Evolutionary conservation across 1,284 basidiomycete species (phyloP).

Genomic region (Uromyces viciae-fabae): DNA sequence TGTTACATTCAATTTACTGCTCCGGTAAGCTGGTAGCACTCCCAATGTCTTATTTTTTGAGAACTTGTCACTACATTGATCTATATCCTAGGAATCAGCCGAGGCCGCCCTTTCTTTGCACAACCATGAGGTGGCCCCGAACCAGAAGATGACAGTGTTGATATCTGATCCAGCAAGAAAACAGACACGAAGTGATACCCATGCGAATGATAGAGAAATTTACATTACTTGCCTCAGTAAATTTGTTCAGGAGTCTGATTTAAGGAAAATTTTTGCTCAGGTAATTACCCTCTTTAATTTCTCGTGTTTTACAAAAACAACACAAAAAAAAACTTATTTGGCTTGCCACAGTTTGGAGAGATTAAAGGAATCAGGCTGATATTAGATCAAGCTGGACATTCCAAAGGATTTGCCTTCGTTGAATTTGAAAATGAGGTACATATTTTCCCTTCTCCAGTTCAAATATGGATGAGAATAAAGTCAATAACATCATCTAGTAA

Average conservation of each 20-base stretch:
- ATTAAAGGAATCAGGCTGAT: slow-evolving; percentile 77
- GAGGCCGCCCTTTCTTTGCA: slow-evolving; percentile 73
- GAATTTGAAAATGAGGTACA: slow-evolving; percentile 81
- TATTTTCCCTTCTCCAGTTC: no score
- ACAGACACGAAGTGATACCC: slow-evolving; percentile 79
- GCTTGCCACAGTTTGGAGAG: slow-evolving; percentile 65
- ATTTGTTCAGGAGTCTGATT: slow-evolving; percentile 68
- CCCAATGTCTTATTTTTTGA: not conserved
- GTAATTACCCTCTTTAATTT: slow-evolving; percentile 59
- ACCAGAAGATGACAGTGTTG: slow-evolving; percentile 66
- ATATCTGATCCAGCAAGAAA: slow-evolving; percentile 86
- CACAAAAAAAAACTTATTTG: no score
- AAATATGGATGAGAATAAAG: no score
- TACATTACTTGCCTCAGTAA: slow-evolving; percentile 79
- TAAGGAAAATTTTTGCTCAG: slow-evolving; percentile 67
- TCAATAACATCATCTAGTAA: no score
- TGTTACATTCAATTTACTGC: slow-evolving; percentile 88
- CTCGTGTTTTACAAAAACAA: not conserved
- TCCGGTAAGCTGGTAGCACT: slow-evolving; percentile 61
- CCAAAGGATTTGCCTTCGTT: slow-evolving; percentile 86
- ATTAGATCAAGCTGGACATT: slow-evolving; percentile 66
- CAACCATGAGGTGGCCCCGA: slow-evolving; percentile 66
- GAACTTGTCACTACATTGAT: not conserved
- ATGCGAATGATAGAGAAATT: slow-evolving; percentile 72
- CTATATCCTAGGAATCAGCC: slow-evolving; percentile 63